Percentiles rank a stretch among this genome's conserved stretches.
Evolutionary conservation across 345 rosid species (phyloP).

Genomic region (Triadica sebifera): DNA sequence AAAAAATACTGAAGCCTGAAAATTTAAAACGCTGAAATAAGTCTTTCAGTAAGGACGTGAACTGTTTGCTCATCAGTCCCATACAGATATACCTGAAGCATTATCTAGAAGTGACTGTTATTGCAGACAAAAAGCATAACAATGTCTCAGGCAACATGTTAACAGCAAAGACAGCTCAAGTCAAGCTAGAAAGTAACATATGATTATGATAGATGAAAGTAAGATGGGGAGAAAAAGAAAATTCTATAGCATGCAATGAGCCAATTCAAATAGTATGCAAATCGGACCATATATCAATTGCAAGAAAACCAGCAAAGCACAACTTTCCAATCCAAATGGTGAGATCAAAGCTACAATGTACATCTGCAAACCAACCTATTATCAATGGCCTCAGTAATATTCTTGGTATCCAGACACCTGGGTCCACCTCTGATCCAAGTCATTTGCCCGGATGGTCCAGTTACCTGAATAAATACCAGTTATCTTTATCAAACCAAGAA

Average conservation of each 20-base stretch:
- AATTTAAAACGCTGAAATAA: background rate
- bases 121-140: background rate
- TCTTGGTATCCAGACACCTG: conserved; percentile 45
- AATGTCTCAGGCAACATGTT: background rate
- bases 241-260: background rate
- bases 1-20: background rate
- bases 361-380: conserved; percentile 37
- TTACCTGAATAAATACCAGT: conserved; percentile 29
- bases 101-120: background rate
- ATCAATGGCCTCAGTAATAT: conserved; percentile 50
- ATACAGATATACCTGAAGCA: background rate
- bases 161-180: background rate
- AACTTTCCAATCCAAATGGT: conserved; percentile 7
- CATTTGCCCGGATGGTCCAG: conserved; percentile 67
- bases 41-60: background rate
- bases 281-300: background rate
- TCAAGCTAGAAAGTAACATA: background rate
- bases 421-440: conserved; percentile 65
- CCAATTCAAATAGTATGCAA: background rate
- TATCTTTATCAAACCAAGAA: background rate
- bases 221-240: background rate
- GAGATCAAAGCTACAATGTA: background rate
- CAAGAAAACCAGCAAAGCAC: background rate
- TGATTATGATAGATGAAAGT: background rate
- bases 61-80: background rate